Evolutionary conservation across 2,329 filamentous ascomycete genomes (phyloP).

Genomic region (Cladophialophora yegresii): DNA sequence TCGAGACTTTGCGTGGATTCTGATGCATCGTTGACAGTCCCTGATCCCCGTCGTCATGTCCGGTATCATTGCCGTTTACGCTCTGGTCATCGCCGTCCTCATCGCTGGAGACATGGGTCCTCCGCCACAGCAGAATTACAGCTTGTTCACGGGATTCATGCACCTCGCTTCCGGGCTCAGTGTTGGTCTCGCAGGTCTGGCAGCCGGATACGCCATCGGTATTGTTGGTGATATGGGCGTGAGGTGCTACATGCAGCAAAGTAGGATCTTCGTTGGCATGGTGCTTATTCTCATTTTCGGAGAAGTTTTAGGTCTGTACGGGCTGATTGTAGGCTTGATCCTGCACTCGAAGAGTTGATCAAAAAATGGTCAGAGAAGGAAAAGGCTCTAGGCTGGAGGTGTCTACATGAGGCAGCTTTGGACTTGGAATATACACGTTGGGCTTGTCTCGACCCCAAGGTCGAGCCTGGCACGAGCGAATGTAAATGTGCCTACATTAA

Average conservation of each 20-base stretch:
- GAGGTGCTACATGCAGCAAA: slow-evolving; percentile 93
- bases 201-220: slow-evolving; percentile 94
- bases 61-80: slow-evolving; percentile 97
- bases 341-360: slow-evolving; percentile 79
- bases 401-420: background rate
- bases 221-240: slow-evolving; percentile 92
- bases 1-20: background rate
- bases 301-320: slow-evolving; percentile 94
- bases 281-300: slow-evolving; percentile 98
- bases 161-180: slow-evolving; percentile 88
- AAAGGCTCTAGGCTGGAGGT: background rate
- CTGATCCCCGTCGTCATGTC: slow-evolving; percentile 75
- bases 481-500: background rate
- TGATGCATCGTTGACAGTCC: slow-evolving; percentile 42
- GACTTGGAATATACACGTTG: background rate
- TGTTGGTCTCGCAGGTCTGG: slow-evolving; percentile 87
- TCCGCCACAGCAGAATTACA: slow-evolving; percentile 69
- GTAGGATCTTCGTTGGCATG: slow-evolving; percentile 96
- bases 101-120: slow-evolving; percentile 88
- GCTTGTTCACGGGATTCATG: slow-evolving; percentile 87
- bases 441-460: background rate
- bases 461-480: background rate
- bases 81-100: slow-evolving; percentile 92
- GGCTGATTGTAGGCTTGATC: slow-evolving; percentile 89
- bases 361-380: background rate